Conservation (phyloP, 2,329 filamentous ascomycete species). For the Bipolaris zeicola region DNA sequence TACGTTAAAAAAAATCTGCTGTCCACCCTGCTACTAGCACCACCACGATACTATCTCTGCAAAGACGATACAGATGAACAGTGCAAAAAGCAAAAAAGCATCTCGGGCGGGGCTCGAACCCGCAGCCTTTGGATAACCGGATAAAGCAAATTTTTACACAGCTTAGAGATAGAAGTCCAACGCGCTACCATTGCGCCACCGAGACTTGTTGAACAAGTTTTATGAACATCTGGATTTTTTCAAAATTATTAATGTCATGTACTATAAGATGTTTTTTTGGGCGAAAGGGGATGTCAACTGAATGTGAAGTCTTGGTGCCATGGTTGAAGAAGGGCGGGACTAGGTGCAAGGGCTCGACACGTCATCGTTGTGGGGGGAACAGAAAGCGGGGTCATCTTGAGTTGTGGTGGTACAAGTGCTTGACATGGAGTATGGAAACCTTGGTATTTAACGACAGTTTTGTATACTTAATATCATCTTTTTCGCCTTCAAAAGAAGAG, state of each 20-base stretch:
- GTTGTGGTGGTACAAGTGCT: too few species aligned
- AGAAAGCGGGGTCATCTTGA: not conserved
- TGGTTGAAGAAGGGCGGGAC: not conserved
- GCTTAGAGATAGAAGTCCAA: slow-evolving; percentile 35
- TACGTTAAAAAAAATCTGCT: too few species aligned
- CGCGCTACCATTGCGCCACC: slow-evolving; percentile 45
- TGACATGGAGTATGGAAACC: too few species aligned
- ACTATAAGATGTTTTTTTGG: too few species aligned
- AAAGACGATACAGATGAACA: not conserved
- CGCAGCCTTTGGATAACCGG: slow-evolving; percentile 37
- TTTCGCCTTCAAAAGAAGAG: too few species aligned
- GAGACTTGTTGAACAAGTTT: slow-evolving; percentile 31
- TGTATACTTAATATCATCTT: too few species aligned
- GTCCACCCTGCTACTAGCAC: too few species aligned
- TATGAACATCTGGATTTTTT: slow-evolving; percentile 29
- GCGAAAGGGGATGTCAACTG: not conserved
- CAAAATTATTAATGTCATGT: not conserved
- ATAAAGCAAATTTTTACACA: slow-evolving; percentile 10
- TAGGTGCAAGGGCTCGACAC: not conserved
- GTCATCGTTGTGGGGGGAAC: slow-evolving; percentile 2
- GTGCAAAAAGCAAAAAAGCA: slow-evolving; percentile 23
- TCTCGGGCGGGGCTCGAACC: slow-evolving; percentile 43
- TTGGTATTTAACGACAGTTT: too few species aligned
- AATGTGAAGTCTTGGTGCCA: not conserved
- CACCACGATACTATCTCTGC: too few species aligned